Conservation (phyloP, 129 eudicot species). For the Lactuca sativa region DNA sequence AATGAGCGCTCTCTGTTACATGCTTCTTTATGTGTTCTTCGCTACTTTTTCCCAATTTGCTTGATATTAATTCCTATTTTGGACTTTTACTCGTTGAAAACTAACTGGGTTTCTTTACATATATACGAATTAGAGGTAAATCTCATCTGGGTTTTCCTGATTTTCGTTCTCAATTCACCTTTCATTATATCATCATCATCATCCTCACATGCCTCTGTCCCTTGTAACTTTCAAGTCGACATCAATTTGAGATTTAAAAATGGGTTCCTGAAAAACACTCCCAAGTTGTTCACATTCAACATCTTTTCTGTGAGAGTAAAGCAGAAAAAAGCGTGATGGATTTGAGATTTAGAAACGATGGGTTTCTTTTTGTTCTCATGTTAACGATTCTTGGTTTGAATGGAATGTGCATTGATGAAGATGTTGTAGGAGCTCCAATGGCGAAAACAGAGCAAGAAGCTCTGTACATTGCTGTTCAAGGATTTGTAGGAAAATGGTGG, state of each 20-base stretch:
- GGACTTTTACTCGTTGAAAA: conserved; percentile 28
- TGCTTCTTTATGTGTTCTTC: conserved; percentile 20
- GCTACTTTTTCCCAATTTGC: conserved; percentile 17
- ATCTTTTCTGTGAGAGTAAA: conserved; percentile 17
- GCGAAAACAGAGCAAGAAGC: conserved; percentile 68
- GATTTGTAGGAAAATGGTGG: conserved; percentile 89
- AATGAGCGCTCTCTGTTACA: conserved; percentile 29
- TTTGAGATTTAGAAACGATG: conserved; percentile 18
- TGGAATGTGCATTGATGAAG: conserved; percentile 29
- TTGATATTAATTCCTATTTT: conserved; percentile 25
- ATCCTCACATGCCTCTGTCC: conserved; percentile 30
- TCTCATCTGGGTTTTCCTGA: conserved; percentile 20
- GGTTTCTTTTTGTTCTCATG: conserved; percentile 20
- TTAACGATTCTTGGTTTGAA: conserved; percentile 25
- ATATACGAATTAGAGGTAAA: conserved; percentile 17
- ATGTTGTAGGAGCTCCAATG: conserved; percentile 58
- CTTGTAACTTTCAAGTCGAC: conserved; percentile 11
- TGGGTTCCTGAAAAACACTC: conserved; percentile 6
- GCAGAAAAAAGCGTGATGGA: conserved; percentile 31
- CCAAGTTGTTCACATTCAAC: neutral
- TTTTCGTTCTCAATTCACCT: neutral
- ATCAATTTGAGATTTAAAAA: conserved; percentile 12
- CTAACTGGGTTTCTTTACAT: conserved; percentile 20
- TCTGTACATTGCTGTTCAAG: conserved; percentile 68
- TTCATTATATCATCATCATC: conserved; percentile 24